Evolutionary conservation across 495 filamentous ascomycete species (phyloP), one percentile per base, ranked within the genome.

Genomic region (Jackrogersella multiformis): DNA sequence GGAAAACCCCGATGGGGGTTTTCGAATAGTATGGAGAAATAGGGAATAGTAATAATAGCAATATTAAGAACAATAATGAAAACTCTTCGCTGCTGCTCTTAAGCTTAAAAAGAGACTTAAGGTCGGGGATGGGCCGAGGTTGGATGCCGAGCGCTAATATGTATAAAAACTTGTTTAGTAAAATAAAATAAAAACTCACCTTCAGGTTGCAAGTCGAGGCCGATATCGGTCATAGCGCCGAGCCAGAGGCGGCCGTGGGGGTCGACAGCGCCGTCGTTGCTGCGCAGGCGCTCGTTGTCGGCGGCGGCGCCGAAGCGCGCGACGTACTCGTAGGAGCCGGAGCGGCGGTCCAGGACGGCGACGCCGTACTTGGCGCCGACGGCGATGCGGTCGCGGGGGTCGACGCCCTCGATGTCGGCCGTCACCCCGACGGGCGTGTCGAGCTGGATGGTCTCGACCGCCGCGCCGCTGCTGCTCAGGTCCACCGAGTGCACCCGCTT

Each of bases 221-320:
- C 78, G 73, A 86, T 84, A 70, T 97, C 93, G 66, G 91, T 94
- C 92, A 97, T 96, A 35, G 87, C 84, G n/a, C 92, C 91, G 7
- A 91, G 84, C 92, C 93, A 97, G 76, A 94, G 94, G 41, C 93
- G 82, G 51, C 93, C 94, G 55, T 88, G 81, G 39, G 87, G 88
- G 73, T 97, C 93, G 54, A 91, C 87, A 5, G 86, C 88, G 36
- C 93, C 94, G 72, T 97, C 93, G 72, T 97, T 97, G 78, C 82
- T 83, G 51, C 89, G 80, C 68, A 89, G 68, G 39, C 84, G 76
- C 68, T 74, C 77, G 74, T 81, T 41, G 18, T 74, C 78, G 15
- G 73, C 72, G 45, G 84, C 82, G 13, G 79, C 83, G 53, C 69
- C 64, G 63, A 83, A 81, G 66, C 70, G 76, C 30, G 71, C 55